Conservation (phyloP, 116 monocot species). For the Papilionanthe hybrid region DNA sequence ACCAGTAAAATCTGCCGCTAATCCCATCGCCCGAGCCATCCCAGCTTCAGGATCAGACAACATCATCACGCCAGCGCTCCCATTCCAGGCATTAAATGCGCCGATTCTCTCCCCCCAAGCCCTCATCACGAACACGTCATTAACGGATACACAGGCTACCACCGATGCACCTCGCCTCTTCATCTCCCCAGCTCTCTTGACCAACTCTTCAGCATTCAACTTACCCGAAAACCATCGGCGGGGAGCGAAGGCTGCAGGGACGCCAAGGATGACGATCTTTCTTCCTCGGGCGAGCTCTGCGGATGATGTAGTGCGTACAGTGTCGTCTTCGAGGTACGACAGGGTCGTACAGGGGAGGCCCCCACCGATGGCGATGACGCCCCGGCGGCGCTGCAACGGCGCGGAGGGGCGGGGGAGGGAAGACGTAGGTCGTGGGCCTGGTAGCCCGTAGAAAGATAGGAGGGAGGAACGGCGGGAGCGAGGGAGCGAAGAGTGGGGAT, state of each 20-base stretch:
- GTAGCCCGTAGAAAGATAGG: constrained; percentile 6
- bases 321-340: constrained; percentile 5
- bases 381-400: not conserved
- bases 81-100: not conserved
- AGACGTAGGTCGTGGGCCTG: constrained; percentile 4
- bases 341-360: not conserved
- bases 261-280: constrained; percentile 16
- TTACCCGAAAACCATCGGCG: not conserved
- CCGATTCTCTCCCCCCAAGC: constrained; percentile 23
- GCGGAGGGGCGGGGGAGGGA: not conserved
- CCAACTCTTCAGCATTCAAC: not conserved
- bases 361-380: not conserved
- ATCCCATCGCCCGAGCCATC: constrained; percentile 16
- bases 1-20: constrained; percentile 10
- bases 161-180: not conserved
- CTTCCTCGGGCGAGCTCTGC: constrained; percentile 4
- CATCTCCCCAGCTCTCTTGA: constrained; percentile 6
- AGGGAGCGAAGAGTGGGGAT: constrained; percentile 9
- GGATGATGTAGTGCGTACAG: constrained; percentile 1
- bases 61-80: constrained; percentile 11
- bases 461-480: constrained; percentile 7
- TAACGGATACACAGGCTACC: constrained; percentile 18
- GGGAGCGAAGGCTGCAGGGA: constrained; percentile 13
- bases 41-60: constrained; percentile 18
- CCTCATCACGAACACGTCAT: constrained; percentile 26